Evolutionary conservation across 257 asterid genomes (phyloP).

Genomic region (Oldenlandia corymbosa): DNA sequence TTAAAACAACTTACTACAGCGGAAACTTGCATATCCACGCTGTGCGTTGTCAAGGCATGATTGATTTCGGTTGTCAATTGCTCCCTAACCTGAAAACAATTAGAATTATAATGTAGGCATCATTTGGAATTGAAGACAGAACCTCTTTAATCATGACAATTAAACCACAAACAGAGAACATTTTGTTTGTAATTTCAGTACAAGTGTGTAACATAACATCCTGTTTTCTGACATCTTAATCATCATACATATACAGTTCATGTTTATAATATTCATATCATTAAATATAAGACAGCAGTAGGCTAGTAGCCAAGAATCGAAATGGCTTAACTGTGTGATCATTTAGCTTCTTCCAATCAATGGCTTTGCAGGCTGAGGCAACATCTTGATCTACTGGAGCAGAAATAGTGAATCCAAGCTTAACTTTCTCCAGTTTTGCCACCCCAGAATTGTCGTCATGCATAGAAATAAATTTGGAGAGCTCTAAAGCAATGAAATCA

Average conservation of each 20-base stretch:
- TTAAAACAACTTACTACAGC: conserved; percentile 41
- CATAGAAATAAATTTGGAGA: conserved; percentile 48
- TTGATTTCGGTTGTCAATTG: conserved; percentile 49
- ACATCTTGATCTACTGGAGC: conserved; percentile 41
- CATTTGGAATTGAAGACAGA: not conserved
- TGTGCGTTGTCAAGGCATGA: conserved; percentile 46
- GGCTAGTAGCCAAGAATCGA: no score
- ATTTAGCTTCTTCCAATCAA: conserved; percentile 38
- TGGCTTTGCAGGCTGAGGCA: conserved; percentile 31
- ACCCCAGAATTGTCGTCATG: conserved; percentile 24
- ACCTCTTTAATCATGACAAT: not conserved
- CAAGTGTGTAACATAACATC: not conserved
- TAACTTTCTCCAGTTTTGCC: conserved; percentile 21
- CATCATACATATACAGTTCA: no score
- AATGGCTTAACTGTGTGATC: conserved; percentile 50
- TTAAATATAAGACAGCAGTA: not conserved
- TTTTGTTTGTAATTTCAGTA: not conserved
- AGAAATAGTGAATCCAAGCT: conserved; percentile 59
- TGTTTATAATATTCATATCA: no score
- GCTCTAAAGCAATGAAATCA: conserved; percentile 49
- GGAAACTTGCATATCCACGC: conserved; percentile 50
- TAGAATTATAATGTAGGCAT: no score
- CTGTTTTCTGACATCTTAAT: not conserved
- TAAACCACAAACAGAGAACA: not conserved
- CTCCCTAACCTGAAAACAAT: conserved; percentile 35